Conservation (phyloP, 2,329 filamentous ascomycete genomes). For the Seiridium cupressi region DNA sequence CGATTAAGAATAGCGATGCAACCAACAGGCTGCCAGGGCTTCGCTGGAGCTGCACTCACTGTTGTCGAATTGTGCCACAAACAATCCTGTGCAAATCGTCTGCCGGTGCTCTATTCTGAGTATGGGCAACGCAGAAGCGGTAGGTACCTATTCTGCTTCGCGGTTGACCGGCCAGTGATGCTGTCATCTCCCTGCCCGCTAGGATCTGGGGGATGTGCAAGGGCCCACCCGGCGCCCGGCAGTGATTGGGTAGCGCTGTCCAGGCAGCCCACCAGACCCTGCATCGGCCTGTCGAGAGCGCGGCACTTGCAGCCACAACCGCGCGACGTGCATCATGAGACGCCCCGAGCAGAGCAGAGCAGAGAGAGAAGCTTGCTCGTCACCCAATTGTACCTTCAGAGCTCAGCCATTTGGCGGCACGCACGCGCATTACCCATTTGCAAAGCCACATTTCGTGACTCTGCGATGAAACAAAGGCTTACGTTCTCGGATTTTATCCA, state of each 20-base stretch:
- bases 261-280: background rate
- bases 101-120: too few species aligned
- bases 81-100: too few species aligned
- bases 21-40: too few species aligned
- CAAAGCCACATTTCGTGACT: background rate
- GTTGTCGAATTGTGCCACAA: too few species aligned
- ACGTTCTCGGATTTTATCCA: too few species aligned
- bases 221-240: background rate
- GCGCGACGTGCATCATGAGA: background rate
- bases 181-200: background rate
- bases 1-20: background rate
- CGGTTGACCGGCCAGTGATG: background rate
- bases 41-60: too few species aligned
- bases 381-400: background rate
- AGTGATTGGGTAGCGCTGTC: background rate
- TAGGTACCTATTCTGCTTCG: background rate
- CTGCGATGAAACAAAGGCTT: too few species aligned
- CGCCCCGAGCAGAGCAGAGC: background rate
- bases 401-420: background rate
- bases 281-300: background rate
- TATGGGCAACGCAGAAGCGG: too few species aligned
- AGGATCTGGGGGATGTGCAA: background rate
- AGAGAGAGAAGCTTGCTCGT: background rate
- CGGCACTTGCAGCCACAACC: background rate
- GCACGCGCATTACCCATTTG: background rate